Conservation (phyloP, 2,329 filamentous ascomycete species). For the Paecilomyces sp. region DNA sequence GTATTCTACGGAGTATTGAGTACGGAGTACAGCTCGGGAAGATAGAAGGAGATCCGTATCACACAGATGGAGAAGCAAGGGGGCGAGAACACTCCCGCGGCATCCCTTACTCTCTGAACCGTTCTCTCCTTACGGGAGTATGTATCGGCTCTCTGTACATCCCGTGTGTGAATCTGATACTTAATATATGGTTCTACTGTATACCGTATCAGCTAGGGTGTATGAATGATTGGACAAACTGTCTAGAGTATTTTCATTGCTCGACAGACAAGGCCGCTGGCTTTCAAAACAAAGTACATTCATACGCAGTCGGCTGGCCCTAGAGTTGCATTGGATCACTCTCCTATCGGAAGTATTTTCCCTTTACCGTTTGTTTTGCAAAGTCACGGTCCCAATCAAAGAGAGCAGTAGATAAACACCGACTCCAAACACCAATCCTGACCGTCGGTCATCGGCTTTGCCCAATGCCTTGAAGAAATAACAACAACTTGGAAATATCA, state of each 20-base stretch:
- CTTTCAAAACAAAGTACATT: neutral
- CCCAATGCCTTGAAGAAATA: neutral
- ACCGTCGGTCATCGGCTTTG: neutral
- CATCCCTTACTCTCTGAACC: neutral
- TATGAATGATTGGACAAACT: too few relatives aligned
- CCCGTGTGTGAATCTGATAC: neutral
- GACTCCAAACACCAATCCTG: neutral
- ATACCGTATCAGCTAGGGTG: too few relatives aligned
- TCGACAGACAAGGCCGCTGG: neutral
- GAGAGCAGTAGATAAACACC: neutral
- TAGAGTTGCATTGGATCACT: neutral
- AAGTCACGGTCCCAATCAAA: neutral
- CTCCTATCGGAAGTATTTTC: neutral
- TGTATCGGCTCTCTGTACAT: neutral
- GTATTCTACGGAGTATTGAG: neutral
- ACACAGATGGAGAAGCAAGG: neutral
- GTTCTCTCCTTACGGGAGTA: neutral
- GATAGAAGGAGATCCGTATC: neutral
- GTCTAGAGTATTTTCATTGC: neutral
- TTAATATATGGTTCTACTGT: too few relatives aligned
- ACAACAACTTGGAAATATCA: neutral
- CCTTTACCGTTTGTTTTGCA: neutral
- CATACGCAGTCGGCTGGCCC: neutral
- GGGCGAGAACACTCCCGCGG: neutral
- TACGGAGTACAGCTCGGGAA: neutral